Conservation (phyloP, 352 stramenopile species). For the Phytophthora aleatoria region DNA sequence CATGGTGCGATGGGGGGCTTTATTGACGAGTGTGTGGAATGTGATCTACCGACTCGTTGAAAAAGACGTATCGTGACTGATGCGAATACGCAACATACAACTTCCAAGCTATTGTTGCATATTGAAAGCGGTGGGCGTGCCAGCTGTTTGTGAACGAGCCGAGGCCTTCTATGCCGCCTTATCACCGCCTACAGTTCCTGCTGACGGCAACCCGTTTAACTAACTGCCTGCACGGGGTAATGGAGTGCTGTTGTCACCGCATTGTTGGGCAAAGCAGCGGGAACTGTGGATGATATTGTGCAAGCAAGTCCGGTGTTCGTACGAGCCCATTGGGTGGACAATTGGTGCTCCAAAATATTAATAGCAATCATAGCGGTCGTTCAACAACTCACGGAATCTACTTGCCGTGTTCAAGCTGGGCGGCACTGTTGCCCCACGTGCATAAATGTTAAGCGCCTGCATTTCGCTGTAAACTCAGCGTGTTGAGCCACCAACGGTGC, state of each 20-base stretch:
- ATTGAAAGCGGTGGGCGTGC: conserved; percentile 2
- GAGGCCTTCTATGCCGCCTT: conserved; percentile 16
- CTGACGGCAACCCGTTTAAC: background rate
- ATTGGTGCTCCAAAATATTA: too few species aligned
- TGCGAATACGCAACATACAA: conserved; percentile 8
- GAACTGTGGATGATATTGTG: background rate
- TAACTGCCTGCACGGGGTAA: background rate
- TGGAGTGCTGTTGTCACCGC: background rate
- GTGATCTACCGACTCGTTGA: background rate
- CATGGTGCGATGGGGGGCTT: conserved; percentile 18
- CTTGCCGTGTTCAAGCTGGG: background rate
- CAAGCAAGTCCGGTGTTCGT: too few species aligned
- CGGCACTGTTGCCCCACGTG: background rate
- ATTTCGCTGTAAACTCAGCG: background rate
- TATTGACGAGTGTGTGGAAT: conserved; percentile 8
- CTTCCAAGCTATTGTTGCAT: background rate
- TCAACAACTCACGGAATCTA: background rate
- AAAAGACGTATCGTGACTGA: background rate
- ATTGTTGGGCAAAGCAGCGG: background rate
- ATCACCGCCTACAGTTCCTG: conserved; percentile 9
- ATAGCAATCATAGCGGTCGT: too few species aligned
- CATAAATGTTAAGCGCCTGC: too few species aligned
- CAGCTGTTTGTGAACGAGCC: conserved; percentile 7
- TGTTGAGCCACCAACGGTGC: background rate
- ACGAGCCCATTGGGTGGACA: too few species aligned